A percentile compares a stretch with the other conserved stretches of the same genome.
These are phyloP conservation scores for Blastocystis sp. DNA, from an alignment of 352 stramenopile species.

Conservation along the genomic window DNA sequence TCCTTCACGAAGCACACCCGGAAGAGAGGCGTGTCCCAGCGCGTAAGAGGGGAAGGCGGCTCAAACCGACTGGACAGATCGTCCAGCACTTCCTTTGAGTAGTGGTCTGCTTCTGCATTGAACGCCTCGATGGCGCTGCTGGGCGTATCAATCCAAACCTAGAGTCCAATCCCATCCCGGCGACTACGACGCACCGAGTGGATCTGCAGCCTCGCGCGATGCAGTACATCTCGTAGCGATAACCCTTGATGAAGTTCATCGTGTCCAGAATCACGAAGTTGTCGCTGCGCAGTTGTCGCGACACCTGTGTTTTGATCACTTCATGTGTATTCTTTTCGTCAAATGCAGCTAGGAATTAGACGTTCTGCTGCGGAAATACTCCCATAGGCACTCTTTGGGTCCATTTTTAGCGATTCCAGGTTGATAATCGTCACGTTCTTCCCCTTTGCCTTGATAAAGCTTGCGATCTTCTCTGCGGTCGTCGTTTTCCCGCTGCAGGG, in stretches of 20 bases:
- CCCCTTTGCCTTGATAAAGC: conserved; percentile 10
- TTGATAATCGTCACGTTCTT: conserved; percentile 47
- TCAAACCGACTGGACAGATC: conserved; percentile 63
- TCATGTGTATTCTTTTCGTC: conserved; percentile 69
- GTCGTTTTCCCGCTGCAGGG: conserved; percentile 65
- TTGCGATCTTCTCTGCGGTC: conserved; percentile 31
- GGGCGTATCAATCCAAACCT: conserved; percentile 45
- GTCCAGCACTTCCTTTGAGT: conserved; percentile 40
- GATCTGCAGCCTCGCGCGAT: conserved; percentile 57
- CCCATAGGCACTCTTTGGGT: conserved; percentile 58
- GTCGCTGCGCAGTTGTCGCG: conserved; percentile 49
- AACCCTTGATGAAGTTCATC: conserved; percentile 70
- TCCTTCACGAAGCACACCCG: conserved; percentile 28
- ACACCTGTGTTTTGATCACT: conserved; percentile 67
- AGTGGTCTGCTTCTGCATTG: conserved; percentile 39
- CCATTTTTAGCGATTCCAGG: conserved; percentile 62
- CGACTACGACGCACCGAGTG: conserved; percentile 51
- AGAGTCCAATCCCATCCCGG: not conserved
- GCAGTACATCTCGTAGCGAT: conserved; percentile 69
- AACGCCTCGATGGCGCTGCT: conserved; percentile 44
- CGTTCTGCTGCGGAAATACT: not conserved
- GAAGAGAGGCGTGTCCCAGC: conserved; percentile 65
- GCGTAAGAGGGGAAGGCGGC: conserved; percentile 62
- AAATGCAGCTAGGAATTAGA: conserved; percentile 42
- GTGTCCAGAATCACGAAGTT: conserved; percentile 69